A percentile compares a stretch with the other conserved stretches of the same genome.
Evolutionary conservation across 176 grass and related monocot species (phyloP).

Genomic region (Echinochloa phyllopogon): DNA sequence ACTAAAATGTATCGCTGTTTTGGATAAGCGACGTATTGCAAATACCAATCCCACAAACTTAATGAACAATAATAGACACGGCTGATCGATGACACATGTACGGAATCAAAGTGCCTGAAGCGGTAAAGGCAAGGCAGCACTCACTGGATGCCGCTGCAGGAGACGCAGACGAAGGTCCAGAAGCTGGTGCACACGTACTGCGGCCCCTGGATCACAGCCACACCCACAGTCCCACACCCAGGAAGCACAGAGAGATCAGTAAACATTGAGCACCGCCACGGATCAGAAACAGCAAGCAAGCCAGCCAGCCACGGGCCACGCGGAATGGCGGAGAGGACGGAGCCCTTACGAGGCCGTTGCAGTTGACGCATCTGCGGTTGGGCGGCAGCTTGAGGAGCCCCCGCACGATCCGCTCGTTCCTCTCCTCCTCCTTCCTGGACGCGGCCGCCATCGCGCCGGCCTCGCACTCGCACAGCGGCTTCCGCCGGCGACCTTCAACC

Average conservation of each 20-base stretch:
- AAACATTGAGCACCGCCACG: not conserved
- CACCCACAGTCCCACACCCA: not conserved
- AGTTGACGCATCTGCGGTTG: constrained; percentile 90
- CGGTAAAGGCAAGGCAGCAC: constrained; percentile 20
- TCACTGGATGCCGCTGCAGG: constrained; percentile 97
- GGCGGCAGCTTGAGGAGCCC: constrained; percentile 96
- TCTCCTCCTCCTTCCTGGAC: constrained; percentile 86
- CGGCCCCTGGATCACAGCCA: constrained; percentile 70
- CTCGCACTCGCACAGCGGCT: not conserved
- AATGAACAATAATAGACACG: not conserved
- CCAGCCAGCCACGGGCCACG: not conserved
- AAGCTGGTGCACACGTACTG: constrained; percentile 94
- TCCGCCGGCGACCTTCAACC: not conserved
- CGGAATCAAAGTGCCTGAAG: not conserved
- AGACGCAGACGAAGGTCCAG: constrained; percentile 91
- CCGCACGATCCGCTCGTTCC: constrained; percentile 91
- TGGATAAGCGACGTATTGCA: not conserved
- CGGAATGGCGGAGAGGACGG: not conserved
- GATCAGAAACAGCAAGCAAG: constrained; percentile 16
- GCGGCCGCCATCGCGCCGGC: constrained; percentile 32
- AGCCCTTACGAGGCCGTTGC: constrained; percentile 61
- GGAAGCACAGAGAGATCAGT: not conserved
- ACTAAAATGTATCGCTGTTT: not conserved
- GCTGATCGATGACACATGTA: not conserved
- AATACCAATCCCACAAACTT: not conserved